Evolutionary conservation across 257 asterid genomes (phyloP).

Genomic region (Echites panduratus): DNA sequence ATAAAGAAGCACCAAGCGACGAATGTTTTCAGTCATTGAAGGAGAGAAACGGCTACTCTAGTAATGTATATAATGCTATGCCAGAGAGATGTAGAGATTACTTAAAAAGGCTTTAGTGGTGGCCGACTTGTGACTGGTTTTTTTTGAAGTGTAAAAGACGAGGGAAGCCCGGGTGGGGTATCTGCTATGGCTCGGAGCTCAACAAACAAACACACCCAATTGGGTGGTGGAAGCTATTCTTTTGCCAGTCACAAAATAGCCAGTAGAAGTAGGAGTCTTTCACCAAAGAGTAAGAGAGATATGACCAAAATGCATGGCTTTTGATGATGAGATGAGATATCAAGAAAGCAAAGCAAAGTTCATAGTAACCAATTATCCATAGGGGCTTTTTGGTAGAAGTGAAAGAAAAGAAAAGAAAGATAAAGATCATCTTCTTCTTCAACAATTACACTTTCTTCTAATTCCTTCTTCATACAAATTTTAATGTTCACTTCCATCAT

Average conservation of each 20-base stretch:
- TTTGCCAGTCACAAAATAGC: constrained; percentile 10
- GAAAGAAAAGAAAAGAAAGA: not conserved
- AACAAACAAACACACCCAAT: constrained; percentile 31
- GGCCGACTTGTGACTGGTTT: constrained; percentile 1
- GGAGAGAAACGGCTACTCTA: too few relatives aligned
- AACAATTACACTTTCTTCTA: not conserved
- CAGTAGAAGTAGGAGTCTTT: not conserved
- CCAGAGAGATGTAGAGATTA: constrained; percentile 1
- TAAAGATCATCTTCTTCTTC: not conserved
- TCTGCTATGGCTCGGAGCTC: constrained; percentile 31
- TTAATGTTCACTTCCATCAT: not conserved
- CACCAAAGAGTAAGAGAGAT: constrained; percentile 2
- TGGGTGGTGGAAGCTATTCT: constrained; percentile 25
- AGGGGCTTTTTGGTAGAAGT: not conserved
- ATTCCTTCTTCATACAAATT: too few relatives aligned
- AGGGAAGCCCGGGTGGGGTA: not conserved
- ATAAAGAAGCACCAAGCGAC: constrained; percentile 22
- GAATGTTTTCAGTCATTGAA: constrained; percentile 1
- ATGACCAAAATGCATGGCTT: not conserved
- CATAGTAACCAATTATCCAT: not conserved
- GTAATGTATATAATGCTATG: not conserved
- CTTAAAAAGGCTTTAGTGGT: too few relatives aligned
- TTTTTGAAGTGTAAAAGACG: not conserved
- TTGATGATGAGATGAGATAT: not conserved
- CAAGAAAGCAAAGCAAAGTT: not conserved